Base-by-base conservation (phyloP, 805 yeast species). In the Kodamaea leandrae region DNA sequence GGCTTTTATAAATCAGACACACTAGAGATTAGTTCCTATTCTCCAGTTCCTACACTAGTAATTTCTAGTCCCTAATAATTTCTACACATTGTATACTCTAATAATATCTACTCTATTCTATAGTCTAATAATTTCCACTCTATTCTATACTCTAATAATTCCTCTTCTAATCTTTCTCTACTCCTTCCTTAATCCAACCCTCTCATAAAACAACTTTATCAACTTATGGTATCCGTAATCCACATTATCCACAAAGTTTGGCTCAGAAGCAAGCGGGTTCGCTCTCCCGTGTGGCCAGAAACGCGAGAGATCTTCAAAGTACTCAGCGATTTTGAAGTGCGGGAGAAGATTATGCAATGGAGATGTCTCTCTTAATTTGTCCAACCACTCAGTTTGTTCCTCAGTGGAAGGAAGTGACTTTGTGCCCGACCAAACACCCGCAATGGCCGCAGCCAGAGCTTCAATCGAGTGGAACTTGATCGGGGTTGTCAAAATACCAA, bases 371-470 rank as follows among this genome's bases (percentile, higher is more conserved):
- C 30, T 38, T 33, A 63, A 49, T 6, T 54, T 40, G 6, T 43
- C 15, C 24, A 61, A 68, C 68, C 73, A 68, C 6, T 50, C 42
- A 14, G 39, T 42, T 50, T 74, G 78, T 17, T 66, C 72, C 19
- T 63, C 63, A 12, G 52, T 45, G 0, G 66, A 32, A 1, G 82
- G 81, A 18, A 76, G 52, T 8, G 46, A 10, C 18, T 53, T 58
- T 20, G 60, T 59, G 12, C 67, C 66, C 2, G 77, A 62, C 78
- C 80, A 77, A 3, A 75, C 72, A n/a, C 82, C 82, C 12, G 78
- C 77, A 37, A 77, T 60, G 0, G 80, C 79, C n/a, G 78, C 73
- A 1, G 79, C 76, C 35, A 66, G 58, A 2, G 72, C 61, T 49
- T 78, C 83, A 47, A 76, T 72, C 12, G 73, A 64, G 37, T 73